Evolutionary conservation across 2,329 filamentous ascomycete species (phyloP), one percentile per base, ranked within the genome.

Genomic region (Scleromitrula shiraiana): DNA sequence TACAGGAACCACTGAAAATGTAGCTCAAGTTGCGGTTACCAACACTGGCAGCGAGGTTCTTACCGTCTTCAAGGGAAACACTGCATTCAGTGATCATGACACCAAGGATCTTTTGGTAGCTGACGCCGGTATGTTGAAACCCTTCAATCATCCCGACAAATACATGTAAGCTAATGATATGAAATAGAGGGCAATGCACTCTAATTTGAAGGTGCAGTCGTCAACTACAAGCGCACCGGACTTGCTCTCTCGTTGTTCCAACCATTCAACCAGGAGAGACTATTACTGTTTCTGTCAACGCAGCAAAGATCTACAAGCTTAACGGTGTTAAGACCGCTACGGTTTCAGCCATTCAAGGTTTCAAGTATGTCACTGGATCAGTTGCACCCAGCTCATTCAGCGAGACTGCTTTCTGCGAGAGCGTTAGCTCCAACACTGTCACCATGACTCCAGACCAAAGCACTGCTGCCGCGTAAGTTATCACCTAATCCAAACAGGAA

Each of bases 51-150:
- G 20, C 23, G 55, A 57, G 37, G 37, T 50, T 2, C 14, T 59
- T 9, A 56, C 53, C 32, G 52, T 59, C 20, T 59, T 59, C 52
- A 59, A 56, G 43, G 56, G 56, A 26, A 59, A 59, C 38, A 59
- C 56, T 17, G 56, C 57, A 9, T 44, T 59, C 38, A 53, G 47
- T 42, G 46, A 49, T 2, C 55, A 59, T 19, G 49, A 49, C 27
- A 59, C 56, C 23, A 48, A 51, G 41, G 56, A 59, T 51, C 40
- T 59, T 15, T 23, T 56, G 22, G 39, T 56, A 7, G 23, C 55
- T 32, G 36, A 48, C 29, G 35, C 56, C 43, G 48, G 56, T 56
- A 57, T 22, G 37, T 27, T 27, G 8, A 24, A 9, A 29, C 26
- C 7, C 26, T 26, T 23, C 14, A 8, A 20, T 4, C 22, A 10